Conservation (phyloP, 78 protist genomes). For the Dictyostelium brefeldianum region DNA sequence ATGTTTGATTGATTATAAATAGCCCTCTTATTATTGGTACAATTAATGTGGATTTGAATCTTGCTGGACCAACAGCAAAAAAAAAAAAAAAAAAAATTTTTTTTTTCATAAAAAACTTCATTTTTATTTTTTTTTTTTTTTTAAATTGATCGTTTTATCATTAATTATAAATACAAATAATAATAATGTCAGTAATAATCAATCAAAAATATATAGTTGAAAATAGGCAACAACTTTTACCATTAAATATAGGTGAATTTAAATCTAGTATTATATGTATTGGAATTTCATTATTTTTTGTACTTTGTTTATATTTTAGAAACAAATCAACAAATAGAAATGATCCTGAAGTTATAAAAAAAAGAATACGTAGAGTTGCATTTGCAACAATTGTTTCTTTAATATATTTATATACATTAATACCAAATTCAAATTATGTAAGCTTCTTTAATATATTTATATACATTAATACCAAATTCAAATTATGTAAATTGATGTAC, state of each 20-base stretch:
- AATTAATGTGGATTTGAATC: no score
- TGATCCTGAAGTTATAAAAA: slow-evolving; percentile 48
- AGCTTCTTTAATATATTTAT: slow-evolving; percentile 27
- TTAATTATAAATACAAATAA: not conserved
- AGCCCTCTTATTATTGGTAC: no score
- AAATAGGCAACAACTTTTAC: not conserved
- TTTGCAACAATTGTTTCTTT: slow-evolving; percentile 17
- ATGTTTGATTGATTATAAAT: no score
- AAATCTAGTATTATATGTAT: not conserved
- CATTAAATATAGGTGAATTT: not conserved
- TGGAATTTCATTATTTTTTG: slow-evolving; percentile 33
- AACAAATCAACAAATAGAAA: slow-evolving; percentile 40
- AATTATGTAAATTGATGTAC: no score
- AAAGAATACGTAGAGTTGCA: slow-evolving; percentile 19
- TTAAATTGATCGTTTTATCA: not conserved
- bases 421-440: slow-evolving; percentile 45
- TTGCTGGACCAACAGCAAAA: no score
- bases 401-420: slow-evolving; percentile 18
- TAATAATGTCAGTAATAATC: not conserved
- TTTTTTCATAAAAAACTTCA: not conserved
- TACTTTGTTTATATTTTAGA: slow-evolving; percentile 27
- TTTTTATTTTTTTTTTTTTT: not conserved
- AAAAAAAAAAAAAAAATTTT: no score
- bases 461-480: slow-evolving; percentile 42
- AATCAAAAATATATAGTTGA: not conserved